Base-by-base conservation (phyloP, 2,329 filamentous ascomycete species). In the Colletotrichum spaethianum region DNA sequence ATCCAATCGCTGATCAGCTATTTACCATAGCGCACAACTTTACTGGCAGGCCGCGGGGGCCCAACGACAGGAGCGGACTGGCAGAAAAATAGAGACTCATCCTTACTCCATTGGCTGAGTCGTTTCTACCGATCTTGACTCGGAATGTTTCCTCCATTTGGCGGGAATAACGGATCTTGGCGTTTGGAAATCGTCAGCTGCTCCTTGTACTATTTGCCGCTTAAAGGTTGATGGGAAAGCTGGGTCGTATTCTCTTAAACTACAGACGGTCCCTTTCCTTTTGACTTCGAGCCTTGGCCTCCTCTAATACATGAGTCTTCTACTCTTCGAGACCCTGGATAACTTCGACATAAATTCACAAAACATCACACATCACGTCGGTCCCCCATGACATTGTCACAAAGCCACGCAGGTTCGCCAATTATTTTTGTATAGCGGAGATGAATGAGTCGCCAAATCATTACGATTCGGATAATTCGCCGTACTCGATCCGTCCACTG, bases 401-500 rank as follows among this genome's bases (percentile, higher is more conserved):
- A 28, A n/a, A 69, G 52, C 38, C 38, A 52, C 46, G 44, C 20
- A 67, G 26, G 70, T 66, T 62, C 57, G 57, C 42, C 62, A 42
- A 74, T 64, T 26, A 36, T 62, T 53, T 62, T 36, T 72, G 59
- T 40, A 57, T 64, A 40, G 63, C 69, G 74, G 67, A 75, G 57
- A 76, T 75, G 73, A 70, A 73, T 48, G 61, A 70, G 66, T 66
- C 64, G 33, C 44, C 63, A 40, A 65, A 74, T 31, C 70, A 67
- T 38, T 75, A 76, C 73, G 76, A 78, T 70, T 77, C 76, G 61
- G 78, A 80, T 59, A 75, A 79, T 40, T 76, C 75, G 14, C 74
- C 75, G 7, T 75, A 73, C 53, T 80, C 78, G 28, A 76, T 84
- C n/a, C 74, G 77, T 6, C 82, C 82, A 16, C 75, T 84, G 31